Conservation (phyloP, 1,284 basidiomycete genomes). For the Irpex sp. region DNA sequence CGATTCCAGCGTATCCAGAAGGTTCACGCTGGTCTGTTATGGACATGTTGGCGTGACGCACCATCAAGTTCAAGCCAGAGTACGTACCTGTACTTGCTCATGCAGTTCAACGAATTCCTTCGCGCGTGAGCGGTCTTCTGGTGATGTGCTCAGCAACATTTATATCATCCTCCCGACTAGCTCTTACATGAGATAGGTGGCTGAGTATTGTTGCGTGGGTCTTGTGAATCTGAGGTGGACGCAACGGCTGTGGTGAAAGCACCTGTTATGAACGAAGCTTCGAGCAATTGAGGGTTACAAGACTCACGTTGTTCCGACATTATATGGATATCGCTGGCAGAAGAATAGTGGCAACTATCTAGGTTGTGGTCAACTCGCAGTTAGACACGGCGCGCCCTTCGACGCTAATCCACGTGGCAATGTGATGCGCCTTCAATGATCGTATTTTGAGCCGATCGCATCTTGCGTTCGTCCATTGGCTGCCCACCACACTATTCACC, state of each 20-base stretch:
- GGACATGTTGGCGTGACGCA: conserved; percentile 7
- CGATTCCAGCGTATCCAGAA: conserved; percentile 82
- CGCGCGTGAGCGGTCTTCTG: conserved; percentile 35
- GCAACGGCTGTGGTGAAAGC: background rate
- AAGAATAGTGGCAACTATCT: background rate
- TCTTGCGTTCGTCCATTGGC: background rate
- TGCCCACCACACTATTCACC: background rate
- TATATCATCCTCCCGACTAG: background rate
- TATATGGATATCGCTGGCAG: background rate
- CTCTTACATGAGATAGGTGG: background rate
- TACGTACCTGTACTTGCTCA: conserved; percentile 67
- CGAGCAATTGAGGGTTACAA: background rate
- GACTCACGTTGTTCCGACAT: background rate
- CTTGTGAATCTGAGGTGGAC: background rate
- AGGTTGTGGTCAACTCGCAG: background rate
- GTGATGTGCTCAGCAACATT: conserved; percentile 10
- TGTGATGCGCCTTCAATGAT: background rate
- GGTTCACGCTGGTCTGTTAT: conserved; percentile 63
- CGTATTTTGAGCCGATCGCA: background rate
- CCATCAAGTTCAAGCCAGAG: conserved; percentile 3
- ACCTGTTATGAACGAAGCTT: background rate
- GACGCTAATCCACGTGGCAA: background rate
- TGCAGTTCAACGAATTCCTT: conserved; percentile 81
- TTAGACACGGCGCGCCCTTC: background rate
- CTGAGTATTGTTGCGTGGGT: background rate